phyloP scores from a whole-genome alignment of 2,329 filamentous ascomycete genomes.

The Torrubiella hemipterigena region DNA sequence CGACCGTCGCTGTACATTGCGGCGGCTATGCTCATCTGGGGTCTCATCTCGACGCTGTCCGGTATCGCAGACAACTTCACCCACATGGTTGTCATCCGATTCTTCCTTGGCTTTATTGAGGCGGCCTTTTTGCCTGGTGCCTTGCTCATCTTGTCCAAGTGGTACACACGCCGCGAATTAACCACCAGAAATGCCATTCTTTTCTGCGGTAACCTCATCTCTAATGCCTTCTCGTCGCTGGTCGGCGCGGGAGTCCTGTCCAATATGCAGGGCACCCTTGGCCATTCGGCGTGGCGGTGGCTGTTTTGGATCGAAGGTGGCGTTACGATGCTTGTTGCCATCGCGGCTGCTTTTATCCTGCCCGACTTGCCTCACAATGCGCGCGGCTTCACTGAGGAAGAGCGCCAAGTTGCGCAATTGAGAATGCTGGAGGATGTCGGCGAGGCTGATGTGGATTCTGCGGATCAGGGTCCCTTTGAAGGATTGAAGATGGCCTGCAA shows the following conservation, averaged over 20 bases:
- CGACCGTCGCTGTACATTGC: slow-evolving; percentile 40
- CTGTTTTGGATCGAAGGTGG: slow-evolving; percentile 48
- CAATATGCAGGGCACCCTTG: slow-evolving; percentile 42
- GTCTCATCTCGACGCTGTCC: slow-evolving; percentile 44
- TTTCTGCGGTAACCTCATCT: slow-evolving; percentile 48
- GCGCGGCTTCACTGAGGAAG: slow-evolving; percentile 46
- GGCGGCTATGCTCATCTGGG: slow-evolving; percentile 45
- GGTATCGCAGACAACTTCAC: slow-evolving; percentile 39
- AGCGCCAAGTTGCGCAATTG: slow-evolving; percentile 40
- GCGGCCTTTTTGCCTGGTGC: slow-evolving; percentile 54
- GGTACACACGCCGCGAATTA: slow-evolving; percentile 51
- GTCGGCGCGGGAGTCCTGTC: slow-evolving; percentile 46
- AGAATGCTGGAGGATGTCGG: slow-evolving; percentile 46
- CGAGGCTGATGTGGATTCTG: slow-evolving; percentile 39
- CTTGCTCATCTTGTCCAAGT: slow-evolving; percentile 51
- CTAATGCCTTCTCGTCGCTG: slow-evolving; percentile 47
- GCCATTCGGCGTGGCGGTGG: slow-evolving; percentile 48
- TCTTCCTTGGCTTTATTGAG: slow-evolving; percentile 50
- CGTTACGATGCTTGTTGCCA: slow-evolving; percentile 35
- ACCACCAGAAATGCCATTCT: slow-evolving; percentile 42
- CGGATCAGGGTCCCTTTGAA: slow-evolving; percentile 35
- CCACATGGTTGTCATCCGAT: slow-evolving; percentile 42
- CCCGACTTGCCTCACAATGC: slow-evolving; percentile 45
- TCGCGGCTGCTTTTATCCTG: slow-evolving; percentile 33
- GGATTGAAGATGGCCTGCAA: slow-evolving; percentile 47